These are phyloP conservation scores for Hypseocharis bilobata DNA, from an alignment of 441 rosid genomes.

Conservation along the genomic window DNA sequence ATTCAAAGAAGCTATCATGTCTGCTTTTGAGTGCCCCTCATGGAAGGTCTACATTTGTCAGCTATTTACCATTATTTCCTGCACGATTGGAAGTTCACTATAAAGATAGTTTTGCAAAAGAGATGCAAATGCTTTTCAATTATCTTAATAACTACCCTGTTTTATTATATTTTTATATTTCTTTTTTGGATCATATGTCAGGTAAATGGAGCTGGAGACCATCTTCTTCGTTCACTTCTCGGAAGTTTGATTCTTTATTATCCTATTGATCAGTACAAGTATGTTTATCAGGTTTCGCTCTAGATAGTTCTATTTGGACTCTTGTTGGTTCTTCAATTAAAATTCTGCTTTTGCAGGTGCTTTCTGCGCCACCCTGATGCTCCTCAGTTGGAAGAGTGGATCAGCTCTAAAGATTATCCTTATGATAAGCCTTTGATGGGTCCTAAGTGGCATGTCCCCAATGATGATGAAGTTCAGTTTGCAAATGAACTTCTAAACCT, in stretches of 20 bases:
- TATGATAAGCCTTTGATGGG: slow-evolving; percentile 38
- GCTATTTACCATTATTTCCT: slow-evolving; percentile 16
- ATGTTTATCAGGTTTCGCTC: slow-evolving; percentile 24
- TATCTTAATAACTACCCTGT: not conserved
- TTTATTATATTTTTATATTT: not conserved
- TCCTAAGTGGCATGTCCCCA: slow-evolving; percentile 92
- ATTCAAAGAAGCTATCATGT: slow-evolving; percentile 61
- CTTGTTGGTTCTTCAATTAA: slow-evolving; percentile 11
- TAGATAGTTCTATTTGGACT: slow-evolving; percentile 11
- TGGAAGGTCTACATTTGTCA: slow-evolving; percentile 70
- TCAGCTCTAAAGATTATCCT: slow-evolving; percentile 74
- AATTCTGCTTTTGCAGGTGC: slow-evolving; percentile 48
- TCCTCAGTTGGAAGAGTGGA: slow-evolving; percentile 77
- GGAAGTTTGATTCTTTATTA: slow-evolving; percentile 86
- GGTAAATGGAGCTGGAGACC: slow-evolving; percentile 97
- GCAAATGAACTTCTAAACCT: slow-evolving; percentile 86
- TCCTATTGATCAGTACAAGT: slow-evolving; percentile 91
- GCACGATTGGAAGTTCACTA: slow-evolving; percentile 5
- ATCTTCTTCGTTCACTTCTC: slow-evolving; percentile 81
- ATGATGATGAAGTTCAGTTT: slow-evolving; percentile 74
- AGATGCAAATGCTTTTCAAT: slow-evolving; percentile 1
- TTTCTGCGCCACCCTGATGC: slow-evolving; percentile 72
- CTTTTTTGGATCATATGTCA: slow-evolving; percentile 25
- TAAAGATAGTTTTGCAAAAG: not conserved
- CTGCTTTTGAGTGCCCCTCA: slow-evolving; percentile 89